A percentile compares a stretch with the other conserved stretches of the same genome.
These are phyloP conservation scores for Phialophora verrucosa DNA, from an alignment of 2,329 filamentous ascomycete species.

Conservation along the genomic window DNA sequence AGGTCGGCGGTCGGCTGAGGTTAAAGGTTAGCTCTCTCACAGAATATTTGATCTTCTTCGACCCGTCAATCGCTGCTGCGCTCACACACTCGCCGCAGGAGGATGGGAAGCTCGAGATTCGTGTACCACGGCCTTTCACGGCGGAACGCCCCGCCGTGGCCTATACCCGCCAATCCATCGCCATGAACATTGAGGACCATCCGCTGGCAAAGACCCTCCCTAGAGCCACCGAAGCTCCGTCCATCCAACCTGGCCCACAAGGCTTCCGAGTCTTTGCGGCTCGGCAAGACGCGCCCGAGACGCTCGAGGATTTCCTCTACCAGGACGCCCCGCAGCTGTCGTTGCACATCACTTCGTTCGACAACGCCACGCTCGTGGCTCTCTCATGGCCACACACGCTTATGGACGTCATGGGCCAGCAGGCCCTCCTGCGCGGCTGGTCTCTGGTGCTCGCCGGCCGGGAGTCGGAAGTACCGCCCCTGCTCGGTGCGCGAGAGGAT, in stretches of 20 bases:
- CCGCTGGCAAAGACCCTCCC: constrained; percentile 12
- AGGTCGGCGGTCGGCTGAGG: constrained; percentile 11
- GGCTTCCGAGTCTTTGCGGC: background rate
- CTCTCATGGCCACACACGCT: constrained; percentile 9
- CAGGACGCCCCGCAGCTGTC: constrained; percentile 11
- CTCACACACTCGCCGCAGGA: constrained; percentile 1
- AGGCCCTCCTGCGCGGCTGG: constrained; percentile 4
- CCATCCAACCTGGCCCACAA: background rate
- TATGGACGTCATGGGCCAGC: constrained; percentile 7
- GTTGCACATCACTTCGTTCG: constrained; percentile 8
- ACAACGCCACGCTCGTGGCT: constrained; percentile 8
- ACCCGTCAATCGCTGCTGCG: background rate
- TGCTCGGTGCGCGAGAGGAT: constrained; percentile 4
- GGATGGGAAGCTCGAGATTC: constrained; percentile 4
- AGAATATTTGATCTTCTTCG: background rate
- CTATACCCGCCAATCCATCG: constrained; percentile 1
- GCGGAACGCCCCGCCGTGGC: constrained; percentile 1
- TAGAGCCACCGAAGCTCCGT: background rate
- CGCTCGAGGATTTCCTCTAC: constrained; percentile 4
- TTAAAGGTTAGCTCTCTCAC: background rate
- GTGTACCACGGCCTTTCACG: constrained; percentile 4
- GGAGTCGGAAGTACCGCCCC: constrained; percentile 1
- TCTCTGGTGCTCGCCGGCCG: constrained; percentile 9
- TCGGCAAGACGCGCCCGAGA: constrained; percentile 4
- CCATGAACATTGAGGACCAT: constrained; percentile 1